Evolutionary conservation across 257 asterid species (phyloP), one percentile per base, ranked within the genome.

Genomic region (Hygrophila difformis): DNA sequence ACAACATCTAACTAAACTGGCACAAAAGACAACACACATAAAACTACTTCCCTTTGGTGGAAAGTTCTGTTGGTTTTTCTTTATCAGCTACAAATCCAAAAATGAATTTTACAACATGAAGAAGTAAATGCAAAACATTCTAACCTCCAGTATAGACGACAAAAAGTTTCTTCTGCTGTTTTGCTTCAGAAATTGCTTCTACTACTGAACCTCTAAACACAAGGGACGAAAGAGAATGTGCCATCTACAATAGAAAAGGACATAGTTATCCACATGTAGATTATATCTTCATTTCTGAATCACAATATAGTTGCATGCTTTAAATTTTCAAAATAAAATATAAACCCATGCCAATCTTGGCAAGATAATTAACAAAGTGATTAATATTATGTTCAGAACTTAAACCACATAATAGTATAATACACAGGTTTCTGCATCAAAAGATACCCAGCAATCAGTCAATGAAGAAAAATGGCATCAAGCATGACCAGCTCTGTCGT

Each of bases 161-260:
- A 68, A 89, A 84, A 19, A 85, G 93, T 66, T 89, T 89, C 84
- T 82, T 79, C 66, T 85, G 82, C 45, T 44, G 80, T 48, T 85
- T 82, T 33, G 98, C 96, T 75, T 79, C 87, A 42, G 73, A 40
- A 64, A 89, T 73, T 63, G 98, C 96, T 70, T 82, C 93, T 5
- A 39, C 16, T 41, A 85, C 65, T 44, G 96, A 75, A 61, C 98
- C 98, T 73, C 59, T 80, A 70, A 73, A 85, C 39, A 81, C 66
- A 39, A 79, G 93, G 47, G 92, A 68, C 23, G 85, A 73, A 55
- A 89, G 75, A 43, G 85, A 64, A 39, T 48, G 77, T 51, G 69
- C 96, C 98, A 89, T 89, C 98, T 89, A 63, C 39, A 57, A 7
- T 10, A 33, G 3, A 7, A 3, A 24, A 24, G 5, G 29, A 20